Percentiles rank a stretch among this genome's conserved stretches.
These are phyloP conservation scores for Knufia petricola DNA, from an alignment of 2,329 filamentous ascomycete species.

Conservation along the genomic window DNA sequence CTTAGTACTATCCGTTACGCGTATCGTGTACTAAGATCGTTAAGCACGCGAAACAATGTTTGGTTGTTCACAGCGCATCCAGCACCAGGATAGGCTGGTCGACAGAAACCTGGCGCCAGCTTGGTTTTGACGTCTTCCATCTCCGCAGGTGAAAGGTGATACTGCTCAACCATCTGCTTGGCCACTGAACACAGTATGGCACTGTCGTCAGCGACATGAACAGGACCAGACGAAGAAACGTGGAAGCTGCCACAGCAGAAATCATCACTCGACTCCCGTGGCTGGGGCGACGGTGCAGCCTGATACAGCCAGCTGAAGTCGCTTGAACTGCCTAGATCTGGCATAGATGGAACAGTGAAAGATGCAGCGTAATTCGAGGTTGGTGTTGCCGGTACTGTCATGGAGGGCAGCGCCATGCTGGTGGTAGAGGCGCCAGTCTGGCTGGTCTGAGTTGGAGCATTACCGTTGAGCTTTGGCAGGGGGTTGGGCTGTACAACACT, in stretches of 20 bases:
- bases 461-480: no score
- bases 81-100: slow-evolving; percentile 23
- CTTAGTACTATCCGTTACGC: not conserved
- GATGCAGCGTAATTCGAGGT: not conserved
- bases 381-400: not conserved
- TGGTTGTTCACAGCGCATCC: slow-evolving; percentile 33
- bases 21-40: slow-evolving; percentile 27
- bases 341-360: not conserved
- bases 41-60: slow-evolving; percentile 34
- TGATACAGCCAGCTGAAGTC: slow-evolving; percentile 6
- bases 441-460: no score
- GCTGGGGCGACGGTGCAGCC: slow-evolving; percentile 2
- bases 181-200: slow-evolving; percentile 32
- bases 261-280: slow-evolving; percentile 6
- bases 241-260: not conserved
- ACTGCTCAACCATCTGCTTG: slow-evolving; percentile 30
- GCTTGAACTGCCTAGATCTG: not conserved
- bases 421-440: no score
- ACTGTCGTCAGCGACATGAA: slow-evolving; percentile 15
- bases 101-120: slow-evolving; percentile 28
- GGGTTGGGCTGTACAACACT: not conserved
- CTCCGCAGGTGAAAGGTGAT: slow-evolving; percentile 29
- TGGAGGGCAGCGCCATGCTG: no score
- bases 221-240: not conserved
- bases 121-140: slow-evolving; percentile 29